Conservation (phyloP, 2,329 filamentous ascomycete species). For the Plenodomus tracheiphilus region DNA sequence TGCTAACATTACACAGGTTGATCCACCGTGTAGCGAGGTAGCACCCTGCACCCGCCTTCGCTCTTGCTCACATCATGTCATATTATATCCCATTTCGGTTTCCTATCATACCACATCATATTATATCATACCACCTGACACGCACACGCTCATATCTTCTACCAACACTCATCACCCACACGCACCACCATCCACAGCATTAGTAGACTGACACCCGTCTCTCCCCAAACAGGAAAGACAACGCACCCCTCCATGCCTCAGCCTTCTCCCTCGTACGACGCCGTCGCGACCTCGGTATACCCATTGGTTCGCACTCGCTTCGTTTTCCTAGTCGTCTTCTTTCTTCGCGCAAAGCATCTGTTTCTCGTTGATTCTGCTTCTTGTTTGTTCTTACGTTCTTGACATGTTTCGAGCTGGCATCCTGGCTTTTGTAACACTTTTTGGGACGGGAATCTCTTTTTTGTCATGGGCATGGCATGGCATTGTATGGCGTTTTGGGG, state of each 20-base stretch:
- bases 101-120: too few species aligned
- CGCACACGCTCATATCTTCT: constrained; percentile 4
- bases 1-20: constrained; percentile 23
- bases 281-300: neutral
- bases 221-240: constrained; percentile 1
- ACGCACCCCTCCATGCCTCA: constrained; percentile 5
- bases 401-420: too few species aligned
- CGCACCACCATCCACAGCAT: neutral
- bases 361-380: too few species aligned
- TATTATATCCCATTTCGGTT: neutral
- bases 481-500: too few species aligned
- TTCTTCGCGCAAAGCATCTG: constrained; percentile 1
- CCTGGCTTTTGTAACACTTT: too few species aligned
- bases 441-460: too few species aligned
- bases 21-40: constrained; percentile 37
- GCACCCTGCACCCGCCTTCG: constrained; percentile 7
- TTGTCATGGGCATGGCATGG: too few species aligned
- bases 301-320: constrained; percentile 5
- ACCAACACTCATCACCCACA: constrained; percentile 3
- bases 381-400: too few species aligned
- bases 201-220: constrained; percentile 3
- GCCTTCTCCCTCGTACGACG: constrained; percentile 6
- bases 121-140: too few species aligned
- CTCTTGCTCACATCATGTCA: neutral
- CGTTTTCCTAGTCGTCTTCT: constrained; percentile 12